A percentile compares a stretch with the other conserved stretches of the same genome.
Evolutionary conservation across 108 stramenopile genomes (phyloP).

Genomic region (Cyclostephanos tholiformis): DNA sequence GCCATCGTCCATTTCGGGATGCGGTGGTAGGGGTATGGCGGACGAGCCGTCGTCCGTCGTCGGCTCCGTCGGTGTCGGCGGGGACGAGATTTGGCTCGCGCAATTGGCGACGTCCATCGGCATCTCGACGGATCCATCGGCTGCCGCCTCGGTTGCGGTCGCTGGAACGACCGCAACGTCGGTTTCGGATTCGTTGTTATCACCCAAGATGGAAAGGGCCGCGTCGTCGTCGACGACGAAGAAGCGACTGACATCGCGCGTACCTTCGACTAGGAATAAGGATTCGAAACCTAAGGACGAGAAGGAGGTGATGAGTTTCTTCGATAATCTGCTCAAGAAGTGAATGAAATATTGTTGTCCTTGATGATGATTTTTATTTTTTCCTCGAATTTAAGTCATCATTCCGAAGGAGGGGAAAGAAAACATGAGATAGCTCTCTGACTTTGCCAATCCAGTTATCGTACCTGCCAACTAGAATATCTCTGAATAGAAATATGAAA

Average conservation of each 20-base stretch:
- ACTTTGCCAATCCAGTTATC: too few species aligned
- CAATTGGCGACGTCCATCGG: slow-evolving; percentile 74
- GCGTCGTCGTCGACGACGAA: slow-evolving; percentile 28
- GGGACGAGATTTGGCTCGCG: slow-evolving; percentile 79
- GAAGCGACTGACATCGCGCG: slow-evolving; percentile 8
- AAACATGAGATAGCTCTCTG: too few species aligned
- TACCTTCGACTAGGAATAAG: slow-evolving; percentile 25
- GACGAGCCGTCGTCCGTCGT: neutral
- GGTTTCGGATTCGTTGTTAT: slow-evolving; percentile 13
- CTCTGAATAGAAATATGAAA: too few species aligned
- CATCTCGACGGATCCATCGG: slow-evolving; percentile 43
- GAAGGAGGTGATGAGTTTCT: slow-evolving; percentile 63
- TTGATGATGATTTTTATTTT: too few species aligned
- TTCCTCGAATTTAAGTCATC: too few species aligned
- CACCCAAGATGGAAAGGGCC: slow-evolving; percentile 19
- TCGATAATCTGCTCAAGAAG: slow-evolving; percentile 76
- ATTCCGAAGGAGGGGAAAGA: too few species aligned
- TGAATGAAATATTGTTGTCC: neutral
- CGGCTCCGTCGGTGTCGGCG: slow-evolving; percentile 15
- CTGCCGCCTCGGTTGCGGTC: slow-evolving; percentile 16
- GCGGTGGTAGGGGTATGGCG: too few species aligned
- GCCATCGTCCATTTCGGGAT: slow-evolving; percentile 7
- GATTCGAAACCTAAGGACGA: slow-evolving; percentile 41
- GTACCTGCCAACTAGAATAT: too few species aligned
- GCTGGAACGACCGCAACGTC: slow-evolving; percentile 11